Base-by-base conservation (phyloP, 257 asterid species). In the Verbena officinalis region DNA sequence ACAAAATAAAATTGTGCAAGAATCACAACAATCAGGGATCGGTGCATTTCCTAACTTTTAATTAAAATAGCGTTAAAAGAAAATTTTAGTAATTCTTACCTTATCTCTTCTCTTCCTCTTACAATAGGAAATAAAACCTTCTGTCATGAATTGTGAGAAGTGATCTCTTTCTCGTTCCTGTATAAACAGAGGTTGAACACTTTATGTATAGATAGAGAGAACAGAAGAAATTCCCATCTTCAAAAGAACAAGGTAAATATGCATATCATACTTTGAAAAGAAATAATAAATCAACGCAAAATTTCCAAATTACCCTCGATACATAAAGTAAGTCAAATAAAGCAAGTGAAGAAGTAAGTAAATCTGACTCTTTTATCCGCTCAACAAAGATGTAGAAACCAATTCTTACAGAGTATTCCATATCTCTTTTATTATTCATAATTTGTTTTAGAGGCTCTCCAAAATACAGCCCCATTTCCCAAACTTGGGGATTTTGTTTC, bases 81-180 rank as follows among this genome's bases (percentile, higher is more conserved):
- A 43, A 34, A 70, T 9, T 7, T 55, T 5, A 49, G 33, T 44
- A 31, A 5, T 5, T 60, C 23, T 44, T 79, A 88, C 98, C 96
- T 90, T 91, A 69, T 90, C 97, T 73, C 96, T 82, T 75, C 98
- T 83, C 77, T 94, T 94, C 79, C 99, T 86, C 93, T 90, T 94
- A 74, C 99, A 94, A 58, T 94, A 94, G 55, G 99, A 86, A 75
- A 95, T 88, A 76, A 94, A 94, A 59, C 99, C 96, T 81, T 94
- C 99, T 22, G 96, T 94, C 52, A 94, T 79, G 55, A 94, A 94
- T 87, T 94, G 99, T 6, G 95, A 88, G 78, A 90, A 94, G 77
- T 94, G 99, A 64, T 90, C 96, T 64, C 98, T 88, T 77, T 90
- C 99, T 71, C 83, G 87, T 78, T 90, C 99, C 99, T 94, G 69